Conservation (phyloP, 257 asterid genomes). For the Solanum virginianum region DNA sequence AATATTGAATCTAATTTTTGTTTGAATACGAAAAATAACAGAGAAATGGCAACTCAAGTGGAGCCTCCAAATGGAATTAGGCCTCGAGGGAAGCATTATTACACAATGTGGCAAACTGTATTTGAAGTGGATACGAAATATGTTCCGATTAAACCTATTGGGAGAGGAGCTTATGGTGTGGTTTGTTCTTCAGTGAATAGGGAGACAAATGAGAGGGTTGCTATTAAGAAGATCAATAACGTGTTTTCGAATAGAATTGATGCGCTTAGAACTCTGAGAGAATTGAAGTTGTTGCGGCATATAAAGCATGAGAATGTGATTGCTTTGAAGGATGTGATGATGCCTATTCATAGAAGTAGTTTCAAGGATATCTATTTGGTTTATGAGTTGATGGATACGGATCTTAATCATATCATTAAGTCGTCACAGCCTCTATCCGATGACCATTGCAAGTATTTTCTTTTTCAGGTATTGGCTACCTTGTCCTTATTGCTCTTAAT, state of each 20-base stretch:
- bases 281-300: conserved; percentile 24
- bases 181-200: conserved; percentile 32
- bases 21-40: not conserved
- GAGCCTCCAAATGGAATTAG: conserved; percentile 21
- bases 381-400: conserved; percentile 39
- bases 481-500: not conserved
- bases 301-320: conserved; percentile 32
- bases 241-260: conserved; percentile 29
- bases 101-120: conserved; percentile 31
- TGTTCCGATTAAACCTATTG: conserved; percentile 30
- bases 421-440: conserved; percentile 26
- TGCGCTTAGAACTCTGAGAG: conserved; percentile 36
- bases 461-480: conserved; percentile 23
- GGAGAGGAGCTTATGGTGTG: conserved; percentile 36
- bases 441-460: conserved; percentile 34
- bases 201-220: conserved; percentile 33
- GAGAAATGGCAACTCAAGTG: conserved; percentile 21
- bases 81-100: conserved; percentile 26
- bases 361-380: conserved; percentile 37
- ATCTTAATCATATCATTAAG: conserved; percentile 36
- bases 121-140: conserved; percentile 34
- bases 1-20: not conserved
- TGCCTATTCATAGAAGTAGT: conserved; percentile 17
- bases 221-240: conserved; percentile 29
- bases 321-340: conserved; percentile 36